Evolutionary conservation across 306 rosid species (phyloP).

Genomic region (Cicer bijugum): DNA sequence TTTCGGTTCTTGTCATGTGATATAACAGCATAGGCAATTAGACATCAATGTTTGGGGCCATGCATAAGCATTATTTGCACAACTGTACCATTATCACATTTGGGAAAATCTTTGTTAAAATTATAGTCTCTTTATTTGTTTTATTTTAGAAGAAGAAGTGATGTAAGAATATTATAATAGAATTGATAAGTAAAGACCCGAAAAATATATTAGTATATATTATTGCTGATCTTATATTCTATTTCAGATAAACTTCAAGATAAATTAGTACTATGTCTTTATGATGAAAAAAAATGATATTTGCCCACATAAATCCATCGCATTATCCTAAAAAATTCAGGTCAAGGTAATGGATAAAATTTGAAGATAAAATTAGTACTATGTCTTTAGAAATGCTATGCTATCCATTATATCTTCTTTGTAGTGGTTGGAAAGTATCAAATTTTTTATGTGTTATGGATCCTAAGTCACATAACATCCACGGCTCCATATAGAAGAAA

Average conservation of each 20-base stretch:
- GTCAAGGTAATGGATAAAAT: not conserved
- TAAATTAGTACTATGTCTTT: no score
- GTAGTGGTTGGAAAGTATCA: not conserved
- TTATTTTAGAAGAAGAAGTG: not conserved
- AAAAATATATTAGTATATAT: not conserved
- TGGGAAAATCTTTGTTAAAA: not conserved
- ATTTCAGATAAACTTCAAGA: not conserved
- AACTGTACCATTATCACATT: constrained; percentile 8
- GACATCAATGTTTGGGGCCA: not conserved
- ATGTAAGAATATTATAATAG: not conserved
- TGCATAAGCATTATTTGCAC: constrained; percentile 8
- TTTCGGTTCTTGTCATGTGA: constrained; percentile 8
- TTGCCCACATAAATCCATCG: not conserved
- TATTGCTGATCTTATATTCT: not conserved
- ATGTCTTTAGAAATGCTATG: not conserved
- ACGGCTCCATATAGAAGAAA: constrained; percentile 6
- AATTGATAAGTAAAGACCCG: not conserved
- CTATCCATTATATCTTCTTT: constrained; percentile 15
- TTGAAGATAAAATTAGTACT: not conserved
- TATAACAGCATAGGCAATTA: not conserved
- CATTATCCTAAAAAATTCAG: not conserved
- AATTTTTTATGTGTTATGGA: not conserved
- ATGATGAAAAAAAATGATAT: not conserved
- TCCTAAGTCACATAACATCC: constrained; percentile 31
- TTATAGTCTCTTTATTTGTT: not conserved